Conservation (phyloP, 805 yeast species). For the Torulaspora franciscae region DNA sequence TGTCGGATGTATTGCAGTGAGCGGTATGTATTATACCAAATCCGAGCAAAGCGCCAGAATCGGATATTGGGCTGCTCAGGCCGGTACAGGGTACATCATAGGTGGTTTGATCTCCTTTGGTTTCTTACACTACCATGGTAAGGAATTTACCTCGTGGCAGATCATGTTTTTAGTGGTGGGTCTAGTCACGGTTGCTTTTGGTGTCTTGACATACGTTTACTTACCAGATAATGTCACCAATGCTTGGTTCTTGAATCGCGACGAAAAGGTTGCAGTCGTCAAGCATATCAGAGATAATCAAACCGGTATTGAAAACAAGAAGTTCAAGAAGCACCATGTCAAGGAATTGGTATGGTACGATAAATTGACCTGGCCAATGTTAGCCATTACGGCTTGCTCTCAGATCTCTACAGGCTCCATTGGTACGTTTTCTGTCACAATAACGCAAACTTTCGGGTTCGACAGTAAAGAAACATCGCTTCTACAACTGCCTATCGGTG, state of each 20-base stretch:
- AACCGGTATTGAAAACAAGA: conserved; percentile 49
- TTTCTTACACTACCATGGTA: conserved; percentile 47
- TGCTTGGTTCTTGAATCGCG: conserved; percentile 39
- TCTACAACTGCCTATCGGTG: conserved; percentile 56
- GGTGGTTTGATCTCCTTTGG: conserved; percentile 48
- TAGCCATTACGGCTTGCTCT: conserved; percentile 43
- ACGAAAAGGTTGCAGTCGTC: conserved; percentile 43
- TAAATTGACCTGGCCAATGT: conserved; percentile 47
- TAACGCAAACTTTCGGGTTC: conserved; percentile 50
- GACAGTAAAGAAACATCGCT: conserved; percentile 42
- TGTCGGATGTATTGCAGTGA: conserved; percentile 52
- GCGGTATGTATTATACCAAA: conserved; percentile 59
- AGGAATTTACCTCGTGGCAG: conserved; percentile 51
- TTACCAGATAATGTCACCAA: conserved; percentile 49
- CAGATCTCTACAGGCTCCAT: conserved; percentile 50
- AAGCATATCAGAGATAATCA: conserved; percentile 46
- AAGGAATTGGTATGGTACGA: conserved; percentile 44
- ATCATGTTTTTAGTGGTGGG: conserved; percentile 57
- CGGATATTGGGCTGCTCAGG: conserved; percentile 54
- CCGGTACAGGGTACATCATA: conserved; percentile 46
- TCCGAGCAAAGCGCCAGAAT: conserved; percentile 49
- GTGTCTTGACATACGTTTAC: conserved; percentile 39
- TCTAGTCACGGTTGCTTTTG: conserved; percentile 46
- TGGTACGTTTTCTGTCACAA: conserved; percentile 49
- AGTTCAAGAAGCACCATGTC: conserved; percentile 43